Evolutionary conservation across 768 basidiomycete species (phyloP).

Genomic region (Dacryopinax spathularia): DNA sequence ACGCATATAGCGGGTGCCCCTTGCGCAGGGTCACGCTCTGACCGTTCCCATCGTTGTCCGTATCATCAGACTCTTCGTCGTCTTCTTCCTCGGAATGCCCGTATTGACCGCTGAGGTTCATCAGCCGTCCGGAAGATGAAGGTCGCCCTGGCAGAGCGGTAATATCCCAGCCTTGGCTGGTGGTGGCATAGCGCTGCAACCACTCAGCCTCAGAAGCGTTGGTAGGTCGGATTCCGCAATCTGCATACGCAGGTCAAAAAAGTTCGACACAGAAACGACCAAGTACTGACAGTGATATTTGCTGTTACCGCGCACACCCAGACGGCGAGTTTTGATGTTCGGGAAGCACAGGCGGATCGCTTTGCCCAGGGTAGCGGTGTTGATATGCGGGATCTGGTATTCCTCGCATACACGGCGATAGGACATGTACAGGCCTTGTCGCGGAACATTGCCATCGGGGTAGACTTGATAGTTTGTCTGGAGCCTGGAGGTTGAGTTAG

Average conservation of each 20-base stretch:
- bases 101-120: constrained; percentile 11
- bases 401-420: constrained; percentile 84
- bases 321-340: constrained; percentile 83
- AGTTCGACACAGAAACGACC: constrained; percentile 13
- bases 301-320: constrained; percentile 87
- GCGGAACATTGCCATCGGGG: constrained; percentile 83
- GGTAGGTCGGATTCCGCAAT: constrained; percentile 87
- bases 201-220: constrained; percentile 83
- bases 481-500: constrained; percentile 36
- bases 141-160: neutral
- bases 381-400: constrained; percentile 86
- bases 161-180: constrained; percentile 1
- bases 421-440: constrained; percentile 87
- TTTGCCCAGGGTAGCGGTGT: constrained; percentile 89
- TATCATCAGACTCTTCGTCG: neutral
- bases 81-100: neutral
- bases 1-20: neutral
- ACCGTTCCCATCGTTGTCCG: neutral
- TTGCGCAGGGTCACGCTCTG: neutral
- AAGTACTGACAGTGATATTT: constrained; percentile 77
- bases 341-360: constrained; percentile 87
- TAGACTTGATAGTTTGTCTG: constrained; percentile 82
- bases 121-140: neutral
- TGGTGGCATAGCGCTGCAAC: constrained; percentile 66
- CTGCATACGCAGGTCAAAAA: constrained; percentile 30